phyloP scores from a whole-genome alignment of 2,329 filamentous ascomycete genomes.

The Trichoderma breve region DNA sequence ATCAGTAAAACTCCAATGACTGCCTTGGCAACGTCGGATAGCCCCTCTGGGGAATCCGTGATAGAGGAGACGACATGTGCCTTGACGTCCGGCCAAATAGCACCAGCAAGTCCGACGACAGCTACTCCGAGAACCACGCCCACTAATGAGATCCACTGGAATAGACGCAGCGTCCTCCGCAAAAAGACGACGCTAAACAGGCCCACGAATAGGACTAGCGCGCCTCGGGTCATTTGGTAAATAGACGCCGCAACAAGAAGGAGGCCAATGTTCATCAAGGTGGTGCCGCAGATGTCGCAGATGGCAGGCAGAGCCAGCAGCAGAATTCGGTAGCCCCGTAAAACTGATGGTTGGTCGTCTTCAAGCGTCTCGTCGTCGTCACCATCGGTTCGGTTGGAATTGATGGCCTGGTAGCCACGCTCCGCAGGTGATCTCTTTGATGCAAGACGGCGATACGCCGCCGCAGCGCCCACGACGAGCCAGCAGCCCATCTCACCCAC shows the following conservation, averaged over 20 bases:
- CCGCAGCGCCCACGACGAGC: constrained; percentile 75
- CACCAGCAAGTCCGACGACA: constrained; percentile 84
- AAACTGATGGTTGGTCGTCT: constrained; percentile 49
- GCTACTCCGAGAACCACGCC: constrained; percentile 87
- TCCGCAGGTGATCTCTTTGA: constrained; percentile 43
- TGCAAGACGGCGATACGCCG: constrained; percentile 60
- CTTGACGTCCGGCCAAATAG: constrained; percentile 69
- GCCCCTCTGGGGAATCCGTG: constrained; percentile 41
- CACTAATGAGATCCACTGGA: constrained; percentile 87
- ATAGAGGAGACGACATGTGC: constrained; percentile 36
- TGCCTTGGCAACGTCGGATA: constrained; percentile 46
- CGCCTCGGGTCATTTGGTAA: constrained; percentile 97
- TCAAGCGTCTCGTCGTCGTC: constrained; percentile 24
- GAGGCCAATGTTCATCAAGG: constrained; percentile 93
- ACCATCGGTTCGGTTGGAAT: constrained; percentile 38
- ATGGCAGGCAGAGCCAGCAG: constrained; percentile 82
- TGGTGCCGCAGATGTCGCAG: constrained; percentile 93
- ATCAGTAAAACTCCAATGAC: constrained; percentile 86
- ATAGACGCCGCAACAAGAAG: constrained; percentile 93
- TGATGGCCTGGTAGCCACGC: constrained; percentile 66
- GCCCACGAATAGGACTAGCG: constrained; percentile 91
- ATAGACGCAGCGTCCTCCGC: constrained; percentile 72
- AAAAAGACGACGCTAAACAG: constrained; percentile 93
- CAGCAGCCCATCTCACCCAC: constrained; percentile 94
- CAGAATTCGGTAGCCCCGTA: constrained; percentile 69